These are phyloP conservation scores for Pyricularia sp. DNA, from an alignment of 2,329 filamentous ascomycete species.

Conservation along the genomic window DNA sequence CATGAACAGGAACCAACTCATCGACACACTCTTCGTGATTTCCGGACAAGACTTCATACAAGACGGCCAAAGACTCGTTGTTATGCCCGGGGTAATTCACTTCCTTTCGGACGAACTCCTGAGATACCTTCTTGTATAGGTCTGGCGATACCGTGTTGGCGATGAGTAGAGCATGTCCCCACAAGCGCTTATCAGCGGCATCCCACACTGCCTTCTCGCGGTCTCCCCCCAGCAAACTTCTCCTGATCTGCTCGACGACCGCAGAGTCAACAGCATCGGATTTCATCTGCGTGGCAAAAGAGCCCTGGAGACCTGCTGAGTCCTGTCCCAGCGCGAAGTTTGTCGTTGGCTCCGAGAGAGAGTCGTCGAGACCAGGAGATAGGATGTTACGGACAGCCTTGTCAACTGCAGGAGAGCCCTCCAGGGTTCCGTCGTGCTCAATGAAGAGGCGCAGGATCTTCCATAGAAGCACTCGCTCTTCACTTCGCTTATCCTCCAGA, in stretches of 20 bases:
- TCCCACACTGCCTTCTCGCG: slow-evolving; percentile 89
- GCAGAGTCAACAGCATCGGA: slow-evolving; percentile 59
- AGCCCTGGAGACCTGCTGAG: slow-evolving; percentile 12
- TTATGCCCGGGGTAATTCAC: slow-evolving; percentile 73
- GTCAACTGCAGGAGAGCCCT: slow-evolving; percentile 62
- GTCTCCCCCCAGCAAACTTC: slow-evolving; percentile 67
- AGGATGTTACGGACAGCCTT: slow-evolving; percentile 68
- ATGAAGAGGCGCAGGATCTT: slow-evolving; percentile 74
- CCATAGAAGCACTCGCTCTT: slow-evolving; percentile 80
- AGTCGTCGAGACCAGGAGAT: slow-evolving; percentile 42
- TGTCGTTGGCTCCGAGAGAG: background rate
- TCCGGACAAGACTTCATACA: slow-evolving; percentile 90
- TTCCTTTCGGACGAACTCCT: slow-evolving; percentile 93
- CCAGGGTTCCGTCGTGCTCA: slow-evolving; percentile 76
- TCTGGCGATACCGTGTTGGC: slow-evolving; percentile 69
- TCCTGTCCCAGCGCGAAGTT: slow-evolving; percentile 11
- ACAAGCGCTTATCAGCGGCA: slow-evolving; percentile 84
- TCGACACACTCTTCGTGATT: slow-evolving; percentile 93
- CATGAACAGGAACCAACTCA: slow-evolving; percentile 87
- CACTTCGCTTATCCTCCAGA: slow-evolving; percentile 58
- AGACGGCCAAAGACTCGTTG: slow-evolving; percentile 77
- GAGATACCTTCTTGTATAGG: slow-evolving; percentile 85
- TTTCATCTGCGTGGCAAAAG: slow-evolving; percentile 17
- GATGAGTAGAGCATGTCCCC: slow-evolving; percentile 93
- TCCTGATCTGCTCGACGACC: slow-evolving; percentile 63